Base-by-base conservation (phyloP, 495 filamentous ascomycete species). In the Talaromyces nanjingensis region DNA sequence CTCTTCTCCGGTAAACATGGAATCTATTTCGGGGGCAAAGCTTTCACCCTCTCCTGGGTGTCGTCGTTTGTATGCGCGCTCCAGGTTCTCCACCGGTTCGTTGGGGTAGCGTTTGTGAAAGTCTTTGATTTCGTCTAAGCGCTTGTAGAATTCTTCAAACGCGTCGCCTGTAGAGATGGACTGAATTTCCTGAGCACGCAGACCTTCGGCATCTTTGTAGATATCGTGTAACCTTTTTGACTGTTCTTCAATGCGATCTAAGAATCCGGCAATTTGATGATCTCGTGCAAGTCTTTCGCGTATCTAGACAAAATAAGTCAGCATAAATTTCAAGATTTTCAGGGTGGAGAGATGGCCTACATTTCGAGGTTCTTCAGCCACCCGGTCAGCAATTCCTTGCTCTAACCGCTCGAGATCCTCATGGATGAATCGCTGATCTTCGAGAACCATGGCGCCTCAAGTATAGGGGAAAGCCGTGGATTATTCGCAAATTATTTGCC, bases 391-490 rank as follows among this genome's bases (percentile, higher is more conserved):
- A 68, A 97, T 89, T 34, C 91, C 94, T 74, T 94, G 91, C 78
- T 98, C 94, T 57, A 98, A 80, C 65, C 96, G 84, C 81, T 98
- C 94, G 20, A 97, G 80, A 73, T 98, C 93, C 84, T 98, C 94
- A 65, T 96, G 93, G 65, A 97, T 82, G 70, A 89, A 92, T 68
- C 94, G 82, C 75, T 97, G 89, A 63, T 97, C 92, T 79, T 98
- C 94, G 60, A 96, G 77, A 64, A 96, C 74, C 91, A 96, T 94
- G 14, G 54, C 84, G 71, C 27, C 33, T 76, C 71, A 65, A 47
- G 47, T n/a, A 45, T 31, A 62, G 34, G 34, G 29, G n/a, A 58
- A 6, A 47, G 1, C 47, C 29, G 20, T 47, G 27, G 34, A 59
- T 22, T 29, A 31, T 22, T 56, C 11, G 8, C 22, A 29, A 27